Evolutionary conservation across 805 yeast genomes (phyloP).

Genomic region (Schwanniomyces polymorphus): DNA sequence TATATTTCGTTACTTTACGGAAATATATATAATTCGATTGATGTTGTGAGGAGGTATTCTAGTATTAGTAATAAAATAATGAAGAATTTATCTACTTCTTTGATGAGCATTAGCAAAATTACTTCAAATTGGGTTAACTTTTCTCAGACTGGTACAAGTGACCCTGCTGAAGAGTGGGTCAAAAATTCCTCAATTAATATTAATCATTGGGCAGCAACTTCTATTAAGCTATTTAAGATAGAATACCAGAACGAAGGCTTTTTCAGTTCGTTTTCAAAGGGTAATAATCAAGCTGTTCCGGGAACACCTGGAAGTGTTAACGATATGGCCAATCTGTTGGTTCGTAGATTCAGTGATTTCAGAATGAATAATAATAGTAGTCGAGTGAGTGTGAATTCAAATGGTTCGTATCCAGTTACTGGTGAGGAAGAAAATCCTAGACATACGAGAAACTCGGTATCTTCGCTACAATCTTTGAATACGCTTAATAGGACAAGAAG

Average conservation of each 20-base stretch:
- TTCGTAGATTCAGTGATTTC: constrained; percentile 48
- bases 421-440: constrained; percentile 30
- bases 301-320: constrained; percentile 41
- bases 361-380: constrained; percentile 24
- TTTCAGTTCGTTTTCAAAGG: constrained; percentile 14
- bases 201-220: constrained; percentile 56
- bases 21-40: constrained; percentile 40
- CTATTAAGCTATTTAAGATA: constrained; percentile 50
- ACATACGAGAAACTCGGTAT: constrained; percentile 26
- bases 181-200: constrained; percentile 30
- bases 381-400: constrained; percentile 26
- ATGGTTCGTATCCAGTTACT: constrained; percentile 14
- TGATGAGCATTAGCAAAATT: constrained; percentile 38
- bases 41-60: constrained; percentile 16
- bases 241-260: constrained; percentile 20
- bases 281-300: constrained; percentile 15
- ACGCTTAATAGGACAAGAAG: constrained; percentile 36
- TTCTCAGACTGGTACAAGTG: constrained; percentile 18
- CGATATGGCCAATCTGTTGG: constrained; percentile 50
- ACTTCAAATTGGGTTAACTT: constrained; percentile 38
- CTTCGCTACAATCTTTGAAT: constrained; percentile 41
- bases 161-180: constrained; percentile 17
- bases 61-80: constrained; percentile 32
- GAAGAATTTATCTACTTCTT: constrained; percentile 37
- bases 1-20: constrained; percentile 68